Conservation (phyloP, 371 early-diverging fungal genomes). For the Entomophthora muscae region DNA sequence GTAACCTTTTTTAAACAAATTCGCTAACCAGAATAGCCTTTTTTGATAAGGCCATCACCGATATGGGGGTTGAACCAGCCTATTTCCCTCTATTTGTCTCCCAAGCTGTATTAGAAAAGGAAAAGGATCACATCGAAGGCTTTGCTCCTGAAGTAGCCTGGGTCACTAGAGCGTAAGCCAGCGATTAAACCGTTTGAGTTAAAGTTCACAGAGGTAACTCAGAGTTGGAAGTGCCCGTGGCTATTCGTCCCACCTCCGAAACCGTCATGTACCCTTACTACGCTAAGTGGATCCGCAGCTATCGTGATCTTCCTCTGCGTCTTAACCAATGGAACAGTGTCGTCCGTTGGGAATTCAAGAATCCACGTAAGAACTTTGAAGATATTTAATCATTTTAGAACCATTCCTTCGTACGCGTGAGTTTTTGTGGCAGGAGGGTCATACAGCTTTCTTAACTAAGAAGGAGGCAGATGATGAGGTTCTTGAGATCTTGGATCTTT, state of each 20-base stretch:
- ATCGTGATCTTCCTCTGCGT: slow-evolving; percentile 97
- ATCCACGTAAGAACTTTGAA: slow-evolving; percentile 53
- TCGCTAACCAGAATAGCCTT: slow-evolving; percentile 29
- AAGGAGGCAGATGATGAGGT: slow-evolving; percentile 90
- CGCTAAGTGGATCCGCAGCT: slow-evolving; percentile 96
- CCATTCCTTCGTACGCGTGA: slow-evolving; percentile 99
- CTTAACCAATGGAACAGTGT: slow-evolving; percentile 99
- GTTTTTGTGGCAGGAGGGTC: slow-evolving; percentile 99
- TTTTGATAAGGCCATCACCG: slow-evolving; percentile 83
- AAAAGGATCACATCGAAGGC: slow-evolving; percentile 99
- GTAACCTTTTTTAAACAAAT: slow-evolving; percentile 27
- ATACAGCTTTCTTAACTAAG: slow-evolving; percentile 94
- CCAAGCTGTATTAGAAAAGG: slow-evolving; percentile 76
- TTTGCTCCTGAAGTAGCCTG: slow-evolving; percentile 99
- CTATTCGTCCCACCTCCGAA: slow-evolving; percentile 99
- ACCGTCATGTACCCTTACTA: slow-evolving; percentile 99
- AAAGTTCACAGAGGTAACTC: slow-evolving; percentile 51
- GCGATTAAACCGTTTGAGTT: slow-evolving; percentile 14
- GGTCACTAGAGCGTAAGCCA: slow-evolving; percentile 95
- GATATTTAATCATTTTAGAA: slow-evolving; percentile 23
- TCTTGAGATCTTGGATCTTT: slow-evolving; percentile 82
- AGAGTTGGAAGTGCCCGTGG: slow-evolving; percentile 93
- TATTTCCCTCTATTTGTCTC: slow-evolving; percentile 99
- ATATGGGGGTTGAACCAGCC: slow-evolving; percentile 91
- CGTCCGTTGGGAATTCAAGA: slow-evolving; percentile 99